phyloP scores from a whole-genome alignment of 805 yeast species.

The Lachancea meyersii region DNA sequence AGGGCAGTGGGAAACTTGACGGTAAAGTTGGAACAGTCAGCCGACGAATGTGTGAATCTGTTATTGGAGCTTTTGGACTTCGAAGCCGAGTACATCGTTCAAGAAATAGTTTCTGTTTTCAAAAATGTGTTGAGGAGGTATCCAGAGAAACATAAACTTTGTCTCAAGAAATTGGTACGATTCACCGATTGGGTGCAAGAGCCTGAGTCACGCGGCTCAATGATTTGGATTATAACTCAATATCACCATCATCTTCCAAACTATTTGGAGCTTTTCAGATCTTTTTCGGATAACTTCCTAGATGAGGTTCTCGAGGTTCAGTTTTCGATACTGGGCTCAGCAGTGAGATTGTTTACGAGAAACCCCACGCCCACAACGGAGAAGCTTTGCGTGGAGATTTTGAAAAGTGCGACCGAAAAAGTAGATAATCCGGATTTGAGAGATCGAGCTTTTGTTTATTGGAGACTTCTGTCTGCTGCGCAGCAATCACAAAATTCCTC shows the following conservation, averaged over 20 bases:
- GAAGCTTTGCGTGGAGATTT: slow-evolving; percentile 47
- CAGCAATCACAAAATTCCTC: slow-evolving; percentile 30
- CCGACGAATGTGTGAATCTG: slow-evolving; percentile 57
- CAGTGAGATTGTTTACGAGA: slow-evolving; percentile 59
- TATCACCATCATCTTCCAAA: slow-evolving; percentile 43
- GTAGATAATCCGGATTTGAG: slow-evolving; percentile 78
- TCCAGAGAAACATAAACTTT: slow-evolving; percentile 49
- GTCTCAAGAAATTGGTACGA: slow-evolving; percentile 38
- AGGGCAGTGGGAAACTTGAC: slow-evolving; percentile 88
- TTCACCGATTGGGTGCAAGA: slow-evolving; percentile 55
- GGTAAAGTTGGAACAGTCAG: slow-evolving; percentile 54
- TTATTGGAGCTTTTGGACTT: slow-evolving; percentile 54
- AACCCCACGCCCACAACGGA: slow-evolving; percentile 49
- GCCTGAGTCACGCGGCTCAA: slow-evolving; percentile 69
- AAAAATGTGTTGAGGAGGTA: slow-evolving; percentile 73
- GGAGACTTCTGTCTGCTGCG: slow-evolving; percentile 60
- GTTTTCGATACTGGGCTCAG: slow-evolving; percentile 64
- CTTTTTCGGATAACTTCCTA: slow-evolving; percentile 39
- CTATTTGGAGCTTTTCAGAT: slow-evolving; percentile 21
- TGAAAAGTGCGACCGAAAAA: slow-evolving; percentile 68
- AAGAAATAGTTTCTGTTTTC: slow-evolving; percentile 71
- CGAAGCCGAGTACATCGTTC: slow-evolving; percentile 67
- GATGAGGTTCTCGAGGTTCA: slow-evolving; percentile 74
- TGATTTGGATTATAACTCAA: slow-evolving; percentile 82
- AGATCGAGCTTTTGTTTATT: slow-evolving; percentile 78